A percentile compares a stretch with the other conserved stretches of the same genome.
Conservation (phyloP, 2,329 filamentous ascomycete genomes). For the Celoporthe dispersa region DNA sequence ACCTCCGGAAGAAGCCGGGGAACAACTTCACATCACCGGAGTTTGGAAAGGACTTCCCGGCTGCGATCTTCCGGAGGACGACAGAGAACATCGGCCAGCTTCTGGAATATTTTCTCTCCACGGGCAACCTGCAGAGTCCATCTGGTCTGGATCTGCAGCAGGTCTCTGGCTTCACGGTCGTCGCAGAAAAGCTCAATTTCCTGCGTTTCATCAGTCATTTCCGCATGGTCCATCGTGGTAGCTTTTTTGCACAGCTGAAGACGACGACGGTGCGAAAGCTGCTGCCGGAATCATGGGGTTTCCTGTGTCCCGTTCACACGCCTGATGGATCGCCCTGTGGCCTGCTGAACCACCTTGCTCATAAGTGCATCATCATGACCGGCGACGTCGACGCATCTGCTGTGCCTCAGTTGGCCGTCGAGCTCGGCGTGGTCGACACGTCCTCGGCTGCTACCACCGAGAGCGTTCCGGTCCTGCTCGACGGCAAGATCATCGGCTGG, state of each 20-base stretch:
- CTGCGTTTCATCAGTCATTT: constrained; percentile 98
- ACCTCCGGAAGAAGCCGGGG: constrained; percentile 58
- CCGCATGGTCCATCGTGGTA: constrained; percentile 98
- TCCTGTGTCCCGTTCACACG: constrained; percentile 95
- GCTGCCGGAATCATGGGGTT: constrained; percentile 96
- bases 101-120: constrained; percentile 94
- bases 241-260: constrained; percentile 97
- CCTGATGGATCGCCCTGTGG: constrained; percentile 96
- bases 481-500: constrained; percentile 88
- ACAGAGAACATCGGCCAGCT: constrained; percentile 88
- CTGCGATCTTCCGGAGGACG: constrained; percentile 76
- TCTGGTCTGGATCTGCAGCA: constrained; percentile 95
- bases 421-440: constrained; percentile 76
- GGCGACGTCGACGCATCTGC: constrained; percentile 72
- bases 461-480: constrained; percentile 86
- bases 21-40: constrained; percentile 76
- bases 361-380: constrained; percentile 92
- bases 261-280: constrained; percentile 96
- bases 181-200: constrained; percentile 99
- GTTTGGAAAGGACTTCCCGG: constrained; percentile 79
- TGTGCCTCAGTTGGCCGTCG: constrained; percentile 73
- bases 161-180: constrained; percentile 91
- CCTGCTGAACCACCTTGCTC: constrained; percentile 90
- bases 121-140: constrained; percentile 88
- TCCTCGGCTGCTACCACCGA: constrained; percentile 82